A percentile compares a stretch with the other conserved stretches of the same genome.
These are phyloP conservation scores for Misopates orontium DNA, from an alignment of 257 asterid species.

Conservation along the genomic window DNA sequence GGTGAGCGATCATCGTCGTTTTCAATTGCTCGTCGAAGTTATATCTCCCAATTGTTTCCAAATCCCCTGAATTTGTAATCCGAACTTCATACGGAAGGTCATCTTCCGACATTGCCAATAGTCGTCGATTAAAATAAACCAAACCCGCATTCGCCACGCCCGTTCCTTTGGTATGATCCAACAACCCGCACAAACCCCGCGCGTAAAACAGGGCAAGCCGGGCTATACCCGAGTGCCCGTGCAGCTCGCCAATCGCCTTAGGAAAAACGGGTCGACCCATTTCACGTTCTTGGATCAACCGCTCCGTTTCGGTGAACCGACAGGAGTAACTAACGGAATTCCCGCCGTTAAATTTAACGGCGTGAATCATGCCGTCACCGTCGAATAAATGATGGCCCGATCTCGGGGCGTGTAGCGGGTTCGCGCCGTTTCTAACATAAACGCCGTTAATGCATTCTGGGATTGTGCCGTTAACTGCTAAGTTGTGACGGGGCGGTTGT, in stretches of 20 bases:
- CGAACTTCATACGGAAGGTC: constrained; percentile 64
- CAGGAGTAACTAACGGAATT: constrained; percentile 57
- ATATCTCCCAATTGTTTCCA: constrained; percentile 50
- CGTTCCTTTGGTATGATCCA: constrained; percentile 55
- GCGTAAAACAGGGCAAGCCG: constrained; percentile 51
- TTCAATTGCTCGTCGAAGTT: constrained; percentile 41
- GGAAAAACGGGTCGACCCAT: constrained; percentile 67
- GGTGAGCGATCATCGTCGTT: constrained; percentile 71
- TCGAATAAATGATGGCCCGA: constrained; percentile 75
- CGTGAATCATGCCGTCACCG: constrained; percentile 83
- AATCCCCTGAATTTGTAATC: constrained; percentile 43
- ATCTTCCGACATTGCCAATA: constrained; percentile 75
- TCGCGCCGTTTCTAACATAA: constrained; percentile 70
- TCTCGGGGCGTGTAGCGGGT: constrained; percentile 59
- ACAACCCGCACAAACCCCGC: constrained; percentile 46
- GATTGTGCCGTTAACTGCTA: constrained; percentile 46
- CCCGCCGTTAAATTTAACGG: constrained; percentile 39
- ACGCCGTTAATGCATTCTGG: constrained; percentile 61
- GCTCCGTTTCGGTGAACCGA: constrained; percentile 59
- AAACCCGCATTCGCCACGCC: constrained; percentile 77
- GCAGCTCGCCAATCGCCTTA: constrained; percentile 74
- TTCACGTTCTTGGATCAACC: constrained; percentile 58
- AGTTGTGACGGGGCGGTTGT: constrained; percentile 42
- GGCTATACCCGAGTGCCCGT: constrained; percentile 65
- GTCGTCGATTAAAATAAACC: constrained; percentile 46